Evolutionary conservation across 2,329 filamentous ascomycete species (phyloP), one percentile per base, ranked within the genome.

Genomic region (Pleomassaria siparia): DNA sequence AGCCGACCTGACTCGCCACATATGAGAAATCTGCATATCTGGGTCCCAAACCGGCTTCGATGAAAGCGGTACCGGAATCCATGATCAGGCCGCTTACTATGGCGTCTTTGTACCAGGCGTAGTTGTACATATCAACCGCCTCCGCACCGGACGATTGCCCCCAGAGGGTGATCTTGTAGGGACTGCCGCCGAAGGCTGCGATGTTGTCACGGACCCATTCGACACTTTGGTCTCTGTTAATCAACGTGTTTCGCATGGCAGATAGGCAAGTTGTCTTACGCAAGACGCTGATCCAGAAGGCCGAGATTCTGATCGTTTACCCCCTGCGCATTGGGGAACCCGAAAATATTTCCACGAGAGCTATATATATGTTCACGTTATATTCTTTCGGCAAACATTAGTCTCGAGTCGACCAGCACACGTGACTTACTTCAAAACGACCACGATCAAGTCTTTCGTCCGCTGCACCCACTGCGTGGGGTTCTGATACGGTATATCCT

Each of bases 91-190:
- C 51, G 5, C 50, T 51, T 6, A 63, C 71, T 16, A 81, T 81
- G 4, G 79, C 76, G 33, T 81, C 75, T 0, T 74, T 46, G 2
- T 55, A 53, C 40, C 75, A 79, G 2, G 78, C 75, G 43, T 78
- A 80, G 4, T 74, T 69, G 66, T 75, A 78, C 56, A 74, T 73
- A 51, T 80, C 77, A 0, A 74, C 73, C 1, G 71, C 60, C 3
- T 72, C 60, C 9, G 66, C 65, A 1, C 71, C 71, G 11, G 70
- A 65, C 1, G 65, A 67, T 29, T 73, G 70, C 4, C 72, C 72
- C 64, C 68, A 74, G 3, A 74, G 55, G 8, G 61, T 72, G 36
- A 76, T 74, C 16, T 62, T 52, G 18, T 51, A 45, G 20, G 70
- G 60, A 49, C 75, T 71, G n/a, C 63, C 63, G 2, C 62, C 63